Percentiles rank a stretch among this genome's conserved stretches.
These are phyloP conservation scores for Mycosphaerella sp. DNA, from an alignment of 2,329 filamentous ascomycete species.

Conservation along the genomic window DNA sequence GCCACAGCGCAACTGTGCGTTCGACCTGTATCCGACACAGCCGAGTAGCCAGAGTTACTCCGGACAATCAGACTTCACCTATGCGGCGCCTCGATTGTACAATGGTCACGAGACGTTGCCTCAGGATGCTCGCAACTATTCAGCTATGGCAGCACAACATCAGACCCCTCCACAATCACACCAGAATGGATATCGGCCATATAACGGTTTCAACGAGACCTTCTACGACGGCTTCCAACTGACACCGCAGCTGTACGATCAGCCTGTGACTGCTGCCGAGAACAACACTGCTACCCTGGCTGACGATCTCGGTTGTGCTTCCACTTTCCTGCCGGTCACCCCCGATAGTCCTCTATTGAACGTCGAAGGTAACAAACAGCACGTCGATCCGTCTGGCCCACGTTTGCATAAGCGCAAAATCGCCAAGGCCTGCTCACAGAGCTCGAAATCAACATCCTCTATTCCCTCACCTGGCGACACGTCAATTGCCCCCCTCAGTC, in stretches of 20 bases:
- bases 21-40: background rate
- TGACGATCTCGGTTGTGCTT: background rate
- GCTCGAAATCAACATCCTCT: background rate
- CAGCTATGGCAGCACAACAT: background rate
- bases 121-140: background rate
- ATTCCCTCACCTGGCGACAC: background rate
- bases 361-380: background rate
- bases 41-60: background rate
- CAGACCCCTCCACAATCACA: background rate
- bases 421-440: constrained; percentile 6
- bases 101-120: background rate
- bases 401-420: constrained; percentile 12
- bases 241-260: background rate
- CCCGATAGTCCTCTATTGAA: background rate
- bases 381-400: background rate
- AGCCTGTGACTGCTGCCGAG: background rate
- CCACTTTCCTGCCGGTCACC: background rate
- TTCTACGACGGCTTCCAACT: background rate
- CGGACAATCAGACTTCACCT: background rate
- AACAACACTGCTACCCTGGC: background rate
- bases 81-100: background rate
- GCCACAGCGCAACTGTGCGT: background rate
- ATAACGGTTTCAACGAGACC: background rate
- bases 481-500: background rate
- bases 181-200: background rate